phyloP scores from a whole-genome alignment of 345 rosid species.

The Salix caprea region DNA sequence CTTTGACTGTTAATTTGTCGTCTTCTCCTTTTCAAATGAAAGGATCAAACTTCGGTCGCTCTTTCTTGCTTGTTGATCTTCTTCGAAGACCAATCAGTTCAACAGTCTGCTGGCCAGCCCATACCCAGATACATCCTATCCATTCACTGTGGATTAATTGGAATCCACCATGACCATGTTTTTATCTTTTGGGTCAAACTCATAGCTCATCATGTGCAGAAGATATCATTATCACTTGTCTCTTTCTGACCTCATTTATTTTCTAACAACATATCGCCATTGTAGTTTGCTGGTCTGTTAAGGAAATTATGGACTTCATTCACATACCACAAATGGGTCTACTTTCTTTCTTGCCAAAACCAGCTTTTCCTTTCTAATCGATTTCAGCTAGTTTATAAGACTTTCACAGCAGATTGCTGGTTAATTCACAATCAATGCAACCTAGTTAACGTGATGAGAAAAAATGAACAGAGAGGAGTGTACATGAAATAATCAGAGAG shows the following conservation, averaged over 20 bases:
- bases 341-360: background rate
- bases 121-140: background rate
- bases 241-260: background rate
- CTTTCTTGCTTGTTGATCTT: background rate
- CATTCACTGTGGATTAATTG: background rate
- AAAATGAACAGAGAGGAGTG: background rate
- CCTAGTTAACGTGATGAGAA: background rate
- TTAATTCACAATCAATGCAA: background rate
- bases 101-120: background rate
- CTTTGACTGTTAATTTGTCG: conserved; percentile 27
- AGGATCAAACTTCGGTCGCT: no score
- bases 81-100: background rate
- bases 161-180: background rate
- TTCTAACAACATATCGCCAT: background rate
- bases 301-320: background rate
- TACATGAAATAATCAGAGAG: background rate
- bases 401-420: background rate
- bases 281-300: background rate
- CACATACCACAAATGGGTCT: background rate
- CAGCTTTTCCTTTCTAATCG: background rate
- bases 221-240: background rate
- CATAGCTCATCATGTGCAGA: background rate
- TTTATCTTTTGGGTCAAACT: background rate
- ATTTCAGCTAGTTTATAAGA: background rate
- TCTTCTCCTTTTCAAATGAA: background rate